phyloP scores from a whole-genome alignment of 2,329 filamentous ascomycete genomes.

The Magnaporthiopsis incrustans region DNA sequence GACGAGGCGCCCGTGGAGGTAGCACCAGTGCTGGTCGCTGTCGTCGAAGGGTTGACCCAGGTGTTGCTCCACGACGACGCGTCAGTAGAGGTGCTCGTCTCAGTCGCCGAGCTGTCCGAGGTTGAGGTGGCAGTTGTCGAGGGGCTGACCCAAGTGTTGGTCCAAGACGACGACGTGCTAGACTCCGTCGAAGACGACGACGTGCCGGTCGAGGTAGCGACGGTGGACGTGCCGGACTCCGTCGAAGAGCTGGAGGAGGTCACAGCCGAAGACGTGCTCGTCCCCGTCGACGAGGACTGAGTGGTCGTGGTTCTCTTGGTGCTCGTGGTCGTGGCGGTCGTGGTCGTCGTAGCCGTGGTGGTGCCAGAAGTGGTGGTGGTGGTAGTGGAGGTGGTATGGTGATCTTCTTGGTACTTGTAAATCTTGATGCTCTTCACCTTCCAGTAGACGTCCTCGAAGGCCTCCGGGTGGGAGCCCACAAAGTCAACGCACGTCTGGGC shows the following conservation, averaged over 20 bases:
- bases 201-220: not conserved
- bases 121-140: too few relatives aligned
- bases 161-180: not conserved
- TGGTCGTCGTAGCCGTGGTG: slow-evolving; percentile 3
- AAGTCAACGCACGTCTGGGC: slow-evolving; percentile 26
- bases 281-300: not conserved
- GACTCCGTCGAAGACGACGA: not conserved
- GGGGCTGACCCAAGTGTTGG: not conserved
- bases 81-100: not conserved
- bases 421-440: slow-evolving; percentile 33
- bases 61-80: not conserved
- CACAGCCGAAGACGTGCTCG: not conserved
- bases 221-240: not conserved
- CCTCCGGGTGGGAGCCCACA: slow-evolving; percentile 26
- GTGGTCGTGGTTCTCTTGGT: not conserved
- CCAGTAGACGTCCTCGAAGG: slow-evolving; percentile 31
- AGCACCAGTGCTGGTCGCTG: not conserved
- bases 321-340: slow-evolving; percentile 5
- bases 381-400: slow-evolving; percentile 10
- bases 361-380: slow-evolving; percentile 10
- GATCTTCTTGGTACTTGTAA: slow-evolving; percentile 19
- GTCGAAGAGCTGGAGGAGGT: slow-evolving; percentile 4
- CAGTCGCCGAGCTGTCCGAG: not conserved
- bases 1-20: too few relatives aligned
- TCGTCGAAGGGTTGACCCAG: not conserved